These are phyloP conservation scores for Phytopythium kandeliae DNA, from an alignment of 352 stramenopile genomes.

Conservation along the genomic window DNA sequence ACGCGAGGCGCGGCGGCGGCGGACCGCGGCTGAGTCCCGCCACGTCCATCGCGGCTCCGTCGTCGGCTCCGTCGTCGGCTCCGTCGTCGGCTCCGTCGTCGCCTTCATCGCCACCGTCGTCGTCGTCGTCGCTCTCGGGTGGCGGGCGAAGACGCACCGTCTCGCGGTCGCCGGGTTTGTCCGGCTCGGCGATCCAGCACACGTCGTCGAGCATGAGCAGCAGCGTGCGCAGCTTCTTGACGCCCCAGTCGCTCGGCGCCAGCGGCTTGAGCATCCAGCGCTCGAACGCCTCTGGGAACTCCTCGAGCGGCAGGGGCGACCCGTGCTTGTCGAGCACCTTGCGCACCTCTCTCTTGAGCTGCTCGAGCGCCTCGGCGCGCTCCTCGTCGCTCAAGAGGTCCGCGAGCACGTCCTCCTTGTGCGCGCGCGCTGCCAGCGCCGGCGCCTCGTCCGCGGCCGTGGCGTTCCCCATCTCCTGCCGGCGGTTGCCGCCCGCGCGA, in stretches of 20 bases:
- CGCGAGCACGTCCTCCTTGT: slow-evolving; percentile 47
- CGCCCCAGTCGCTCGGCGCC: slow-evolving; percentile 37
- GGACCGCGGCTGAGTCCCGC: slow-evolving; percentile 7
- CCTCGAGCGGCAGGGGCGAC: slow-evolving; percentile 29
- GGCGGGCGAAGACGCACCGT: slow-evolving; percentile 56
- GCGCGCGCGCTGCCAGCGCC: slow-evolving; percentile 19
- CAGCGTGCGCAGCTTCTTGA: slow-evolving; percentile 78
- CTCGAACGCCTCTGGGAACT: slow-evolving; percentile 49
- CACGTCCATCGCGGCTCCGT: not conserved
- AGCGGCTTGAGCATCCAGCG: slow-evolving; percentile 68
- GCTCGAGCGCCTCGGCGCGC: slow-evolving; percentile 40
- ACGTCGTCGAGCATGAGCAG: slow-evolving; percentile 52
- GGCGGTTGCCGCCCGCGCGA: too few species aligned
- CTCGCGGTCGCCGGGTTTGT: slow-evolving; percentile 46
- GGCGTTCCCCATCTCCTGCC: slow-evolving; percentile 40
- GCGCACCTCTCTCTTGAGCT: slow-evolving; percentile 65
- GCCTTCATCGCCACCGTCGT: slow-evolving; percentile 4
- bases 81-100: slow-evolving; percentile 16
- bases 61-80: not conserved
- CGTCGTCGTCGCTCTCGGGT: slow-evolving; percentile 23
- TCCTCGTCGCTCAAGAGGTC: slow-evolving; percentile 36
- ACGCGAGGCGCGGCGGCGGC: slow-evolving; percentile 37
- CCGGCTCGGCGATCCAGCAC: slow-evolving; percentile 38
- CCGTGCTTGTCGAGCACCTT: slow-evolving; percentile 66
- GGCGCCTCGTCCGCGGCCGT: slow-evolving; percentile 8